Base-by-base conservation (phyloP, 2,329 filamentous ascomycete species). In the Cryphonectria nitschkei region DNA sequence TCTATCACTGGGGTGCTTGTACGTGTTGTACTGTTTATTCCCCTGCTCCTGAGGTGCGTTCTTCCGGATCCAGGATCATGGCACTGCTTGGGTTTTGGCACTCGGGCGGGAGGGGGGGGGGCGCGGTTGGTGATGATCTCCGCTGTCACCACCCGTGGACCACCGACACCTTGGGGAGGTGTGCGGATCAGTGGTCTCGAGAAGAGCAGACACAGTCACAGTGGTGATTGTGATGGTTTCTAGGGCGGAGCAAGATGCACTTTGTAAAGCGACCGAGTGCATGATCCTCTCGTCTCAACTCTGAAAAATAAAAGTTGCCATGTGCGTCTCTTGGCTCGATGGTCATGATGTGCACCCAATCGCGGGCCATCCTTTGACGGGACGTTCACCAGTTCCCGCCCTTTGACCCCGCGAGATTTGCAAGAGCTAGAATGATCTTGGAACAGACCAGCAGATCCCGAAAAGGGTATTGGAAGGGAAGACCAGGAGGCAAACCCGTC, bases 391-490 rank as follows among this genome's bases (percentile, higher is more conserved):
- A 26, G 26, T 14, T 8, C 62, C 26, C 61, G 22, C 32, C 22
- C 29, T 39, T 32, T 43, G 26, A 46, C 29, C 63, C 26, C 63
- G 37, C 63, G 63, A 19, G 29, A 37, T 52, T n/a, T 37, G 14
- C 63, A 50, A 46, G 34, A 46, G 34, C 50, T 67, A 52, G 65
- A 67, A 39, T 52, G 41, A 43, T 46, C 50, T 26, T 67, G 65
- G 52, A 58, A 67, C 65, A 67, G 65, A 16, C 39, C 13, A 46
- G 65, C 60, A 56, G 65, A 67, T 67, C 50, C 39, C 54, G 34
- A 67, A 58, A 56, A 67, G 34, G 34, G 16, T 29, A 5, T 32
- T 16, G n/a, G 32, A 34, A 37, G 7, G n/a, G n/a, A 58, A 22
- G 11, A 26, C 13, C 16, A 9, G 13, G 52, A 26, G 65, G 29